These are phyloP conservation scores for Osmanthus fragrans DNA, from an alignment of 257 asterid species.

Conservation along the genomic window DNA sequence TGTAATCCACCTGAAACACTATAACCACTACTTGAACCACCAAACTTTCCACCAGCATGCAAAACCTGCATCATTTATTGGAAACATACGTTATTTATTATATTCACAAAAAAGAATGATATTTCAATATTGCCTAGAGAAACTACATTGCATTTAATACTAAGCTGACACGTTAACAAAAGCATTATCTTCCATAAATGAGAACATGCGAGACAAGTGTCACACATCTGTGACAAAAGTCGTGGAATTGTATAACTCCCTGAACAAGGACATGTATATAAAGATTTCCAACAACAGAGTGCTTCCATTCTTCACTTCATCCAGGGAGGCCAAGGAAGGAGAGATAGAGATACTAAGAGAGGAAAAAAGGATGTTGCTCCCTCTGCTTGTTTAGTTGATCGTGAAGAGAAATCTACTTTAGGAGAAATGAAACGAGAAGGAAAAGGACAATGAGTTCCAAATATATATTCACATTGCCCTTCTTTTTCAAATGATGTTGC, in stretches of 20 bases:
- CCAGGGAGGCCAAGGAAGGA: slow-evolving; percentile 1
- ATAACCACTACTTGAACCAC: slow-evolving; percentile 97
- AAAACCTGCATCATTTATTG: slow-evolving; percentile 66
- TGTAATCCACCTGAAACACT: slow-evolving; percentile 97
- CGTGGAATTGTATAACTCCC: slow-evolving; percentile 4
- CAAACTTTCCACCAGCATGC: slow-evolving; percentile 99
- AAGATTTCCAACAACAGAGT: background rate
- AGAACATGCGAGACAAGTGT: background rate
- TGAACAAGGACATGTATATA: background rate
- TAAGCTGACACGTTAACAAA: background rate
- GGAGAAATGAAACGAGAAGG: background rate
- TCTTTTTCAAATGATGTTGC: background rate
- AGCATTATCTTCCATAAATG: background rate
- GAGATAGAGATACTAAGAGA: background rate
- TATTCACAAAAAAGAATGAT: slow-evolving; percentile 9
- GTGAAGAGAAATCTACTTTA: slow-evolving; percentile 2
- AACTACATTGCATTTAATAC: slow-evolving; percentile 4
- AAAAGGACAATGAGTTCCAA: background rate
- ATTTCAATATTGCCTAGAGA: slow-evolving; percentile 5
- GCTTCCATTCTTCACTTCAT: background rate
- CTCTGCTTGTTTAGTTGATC: slow-evolving; percentile 1
- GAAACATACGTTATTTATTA: slow-evolving; percentile 17
- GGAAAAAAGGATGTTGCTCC: background rate
- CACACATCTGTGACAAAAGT: background rate
- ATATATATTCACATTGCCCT: background rate